Evolutionary conservation across 1,139 yeast genomes (phyloP).

Genomic region (Candida glucosophila): DNA sequence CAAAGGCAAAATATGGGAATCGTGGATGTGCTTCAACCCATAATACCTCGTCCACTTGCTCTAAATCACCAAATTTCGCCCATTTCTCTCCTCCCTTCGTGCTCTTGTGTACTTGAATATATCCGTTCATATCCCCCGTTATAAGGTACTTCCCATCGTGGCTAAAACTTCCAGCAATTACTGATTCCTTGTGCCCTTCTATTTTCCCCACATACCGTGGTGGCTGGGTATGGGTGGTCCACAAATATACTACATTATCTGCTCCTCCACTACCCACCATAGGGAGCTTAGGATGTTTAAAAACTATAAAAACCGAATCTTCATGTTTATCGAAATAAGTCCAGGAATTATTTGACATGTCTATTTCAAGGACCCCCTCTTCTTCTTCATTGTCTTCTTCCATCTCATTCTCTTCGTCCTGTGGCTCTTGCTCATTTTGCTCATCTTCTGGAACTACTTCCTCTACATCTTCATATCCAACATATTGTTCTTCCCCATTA

Average conservation of each 20-base stretch:
- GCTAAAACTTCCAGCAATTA: conserved; percentile 77
- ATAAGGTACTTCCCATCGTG: conserved; percentile 70
- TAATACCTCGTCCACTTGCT: conserved; percentile 71
- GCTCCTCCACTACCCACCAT: conserved; percentile 80
- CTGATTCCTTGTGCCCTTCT: conserved; percentile 79
- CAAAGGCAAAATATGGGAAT: conserved; percentile 78
- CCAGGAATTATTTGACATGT: conserved; percentile 81
- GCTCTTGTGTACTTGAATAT: conserved; percentile 64
- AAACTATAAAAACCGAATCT: conserved; percentile 74
- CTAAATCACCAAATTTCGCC: conserved; percentile 61
- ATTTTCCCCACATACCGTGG: conserved; percentile 71
- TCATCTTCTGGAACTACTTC: conserved; percentile 43
- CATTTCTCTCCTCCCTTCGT: conserved; percentile 74
- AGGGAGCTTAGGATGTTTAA: conserved; percentile 76
- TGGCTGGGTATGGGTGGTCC: conserved; percentile 87
- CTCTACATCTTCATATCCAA: conserved; percentile 50
- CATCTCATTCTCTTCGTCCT: conserved; percentile 20
- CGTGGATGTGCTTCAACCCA: conserved; percentile 80
- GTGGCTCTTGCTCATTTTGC: conserved; percentile 28
- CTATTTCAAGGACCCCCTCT: conserved; percentile 38
- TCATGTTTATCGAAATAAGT: conserved; percentile 82
- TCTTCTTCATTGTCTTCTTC: conserved; percentile 21
- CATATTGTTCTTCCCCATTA: conserved; percentile 14
- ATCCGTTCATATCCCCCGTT: conserved; percentile 94
- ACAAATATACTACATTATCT: conserved; percentile 78